These are phyloP conservation scores for Bruguiera sexangula DNA, from an alignment of 345 rosid species.

Conservation along the genomic window DNA sequence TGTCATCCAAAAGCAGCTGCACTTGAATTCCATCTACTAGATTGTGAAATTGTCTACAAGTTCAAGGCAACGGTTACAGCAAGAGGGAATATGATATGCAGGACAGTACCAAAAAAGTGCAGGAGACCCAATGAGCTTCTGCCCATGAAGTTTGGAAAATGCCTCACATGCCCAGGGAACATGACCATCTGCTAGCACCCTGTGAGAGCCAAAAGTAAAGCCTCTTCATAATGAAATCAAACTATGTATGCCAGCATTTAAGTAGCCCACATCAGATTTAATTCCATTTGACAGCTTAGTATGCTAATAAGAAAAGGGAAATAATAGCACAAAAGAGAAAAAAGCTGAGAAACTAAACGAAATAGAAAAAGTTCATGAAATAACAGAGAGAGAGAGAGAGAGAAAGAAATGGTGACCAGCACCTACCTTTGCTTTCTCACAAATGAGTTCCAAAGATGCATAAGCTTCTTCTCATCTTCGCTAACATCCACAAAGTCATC, in stretches of 20 bases:
- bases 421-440: constrained; percentile 86
- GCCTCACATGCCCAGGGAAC: constrained; percentile 34
- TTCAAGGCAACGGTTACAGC: background rate
- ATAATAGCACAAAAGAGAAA: background rate
- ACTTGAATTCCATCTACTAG: too few species aligned
- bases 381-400: background rate
- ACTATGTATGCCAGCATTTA: background rate
- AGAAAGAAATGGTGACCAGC: background rate
- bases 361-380: background rate
- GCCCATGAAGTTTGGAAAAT: constrained; percentile 28
- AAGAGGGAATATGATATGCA: background rate
- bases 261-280: background rate
- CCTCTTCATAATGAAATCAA: background rate
- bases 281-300: background rate
- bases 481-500: constrained; percentile 98
- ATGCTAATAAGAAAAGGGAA: background rate
- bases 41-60: background rate
- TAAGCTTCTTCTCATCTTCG: constrained; percentile 86
- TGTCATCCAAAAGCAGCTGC: too few species aligned
- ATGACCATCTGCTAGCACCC: constrained; percentile 33
- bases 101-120: constrained; percentile 26
- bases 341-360: too few species aligned
- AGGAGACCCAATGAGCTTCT: constrained; percentile 14
- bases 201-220: constrained; percentile 6
- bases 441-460: constrained; percentile 98